Evolutionary conservation across 1,139 yeast species (phyloP).

Genomic region (Magnusiomyces ingens): DNA sequence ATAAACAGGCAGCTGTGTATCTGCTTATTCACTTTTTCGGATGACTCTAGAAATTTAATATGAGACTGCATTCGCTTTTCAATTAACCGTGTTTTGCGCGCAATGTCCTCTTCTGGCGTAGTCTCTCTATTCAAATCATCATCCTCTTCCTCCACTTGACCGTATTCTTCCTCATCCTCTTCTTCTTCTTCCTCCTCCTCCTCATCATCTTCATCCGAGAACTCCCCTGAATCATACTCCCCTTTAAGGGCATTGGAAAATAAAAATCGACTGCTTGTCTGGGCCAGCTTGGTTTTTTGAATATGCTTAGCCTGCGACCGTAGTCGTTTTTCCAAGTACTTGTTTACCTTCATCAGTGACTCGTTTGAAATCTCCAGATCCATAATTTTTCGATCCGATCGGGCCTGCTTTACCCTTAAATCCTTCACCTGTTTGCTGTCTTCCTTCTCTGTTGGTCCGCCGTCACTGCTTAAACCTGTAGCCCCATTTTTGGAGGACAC

Average conservation of each 20-base stretch:
- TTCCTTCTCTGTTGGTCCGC: no score
- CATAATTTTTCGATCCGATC: conserved; percentile 26
- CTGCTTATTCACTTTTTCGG: conserved; percentile 20
- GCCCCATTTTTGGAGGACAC: no score
- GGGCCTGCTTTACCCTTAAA: conserved; percentile 18
- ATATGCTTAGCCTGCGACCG: conserved; percentile 21
- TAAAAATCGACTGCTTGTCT: neutral
- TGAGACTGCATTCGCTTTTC: conserved; percentile 22
- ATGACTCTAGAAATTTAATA: conserved; percentile 22
- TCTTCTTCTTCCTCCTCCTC: conserved; percentile 13
- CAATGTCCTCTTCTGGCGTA: conserved; percentile 12
- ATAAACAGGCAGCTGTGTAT: conserved; percentile 22
- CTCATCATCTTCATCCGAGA: conserved; percentile 1
- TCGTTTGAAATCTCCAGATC: conserved; percentile 29
- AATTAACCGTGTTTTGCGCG: conserved; percentile 18
- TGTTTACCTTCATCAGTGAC: conserved; percentile 26
- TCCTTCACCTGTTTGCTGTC: neutral
- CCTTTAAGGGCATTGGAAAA: neutral
- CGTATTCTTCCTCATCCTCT: conserved; percentile 10
- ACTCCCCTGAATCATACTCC: neutral
- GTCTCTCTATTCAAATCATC: conserved; percentile 10
- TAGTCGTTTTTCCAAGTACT: conserved; percentile 25
- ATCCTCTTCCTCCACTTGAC: conserved; percentile 10
- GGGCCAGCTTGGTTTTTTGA: conserved; percentile 14
- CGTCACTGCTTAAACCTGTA: no score